These are phyloP conservation scores for Volvox reticuliferus DNA, from an alignment of 139 green algal species.

Conservation along the genomic window DNA sequence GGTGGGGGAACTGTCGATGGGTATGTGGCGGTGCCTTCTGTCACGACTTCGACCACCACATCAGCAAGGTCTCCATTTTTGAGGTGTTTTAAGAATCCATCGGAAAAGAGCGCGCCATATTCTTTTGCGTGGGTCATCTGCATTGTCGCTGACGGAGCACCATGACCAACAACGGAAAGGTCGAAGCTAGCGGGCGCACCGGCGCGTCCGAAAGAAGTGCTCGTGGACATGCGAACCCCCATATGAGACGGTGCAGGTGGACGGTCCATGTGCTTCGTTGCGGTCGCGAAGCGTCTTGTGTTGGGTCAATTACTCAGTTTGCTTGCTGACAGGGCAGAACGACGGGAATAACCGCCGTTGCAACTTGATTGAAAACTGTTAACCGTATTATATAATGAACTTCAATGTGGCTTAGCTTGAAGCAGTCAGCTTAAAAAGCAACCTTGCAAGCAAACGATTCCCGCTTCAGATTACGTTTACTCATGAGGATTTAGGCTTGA, in stretches of 20 bases:
- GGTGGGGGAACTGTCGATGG: no score
- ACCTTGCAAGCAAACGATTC: no score
- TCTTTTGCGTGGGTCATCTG: background rate
- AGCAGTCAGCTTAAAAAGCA: no score
- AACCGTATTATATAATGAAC: no score
- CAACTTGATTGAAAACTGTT: no score
- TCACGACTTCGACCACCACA: background rate
- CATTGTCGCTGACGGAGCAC: background rate
- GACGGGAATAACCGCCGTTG: background rate
- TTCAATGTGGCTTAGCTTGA: no score
- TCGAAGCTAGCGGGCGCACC: slow-evolving; percentile 8
- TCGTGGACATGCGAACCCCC: background rate
- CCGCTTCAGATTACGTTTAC: no score
- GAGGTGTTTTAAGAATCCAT: background rate
- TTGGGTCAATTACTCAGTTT: background rate
- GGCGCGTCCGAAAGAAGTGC: background rate
- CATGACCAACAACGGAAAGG: background rate
- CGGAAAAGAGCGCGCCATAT: background rate
- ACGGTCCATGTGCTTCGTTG: background rate
- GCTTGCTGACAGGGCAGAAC: background rate
- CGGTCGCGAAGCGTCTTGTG: background rate
- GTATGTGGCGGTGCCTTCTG: background rate
- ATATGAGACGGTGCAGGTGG: background rate
- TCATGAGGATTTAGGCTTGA: no score
- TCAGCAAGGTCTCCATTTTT: slow-evolving; percentile 1